Conservation (phyloP, 805 yeast species). For the Yamadazyma kitorensis region DNA sequence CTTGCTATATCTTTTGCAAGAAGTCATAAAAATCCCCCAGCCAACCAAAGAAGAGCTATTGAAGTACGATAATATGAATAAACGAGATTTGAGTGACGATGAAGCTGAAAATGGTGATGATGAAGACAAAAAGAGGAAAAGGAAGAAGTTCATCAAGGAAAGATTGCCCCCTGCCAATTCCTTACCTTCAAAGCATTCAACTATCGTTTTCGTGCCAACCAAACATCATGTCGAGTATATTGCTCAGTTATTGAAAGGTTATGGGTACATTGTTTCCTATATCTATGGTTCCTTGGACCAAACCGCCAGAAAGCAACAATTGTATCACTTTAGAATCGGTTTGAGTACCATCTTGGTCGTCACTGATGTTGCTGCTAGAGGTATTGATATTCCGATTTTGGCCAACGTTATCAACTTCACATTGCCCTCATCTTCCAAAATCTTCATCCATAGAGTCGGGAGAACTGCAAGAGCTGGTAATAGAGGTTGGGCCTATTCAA, state of each 20-base stretch:
- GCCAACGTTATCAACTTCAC: slow-evolving; percentile 93
- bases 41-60: slow-evolving; percentile 68
- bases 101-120: slow-evolving; percentile 45
- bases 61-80: slow-evolving; percentile 48
- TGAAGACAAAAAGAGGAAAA: slow-evolving; percentile 27
- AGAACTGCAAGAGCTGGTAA: slow-evolving; percentile 99
- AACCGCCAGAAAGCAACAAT: slow-evolving; percentile 86
- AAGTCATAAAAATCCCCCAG: slow-evolving; percentile 77
- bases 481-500: slow-evolving; percentile 95
- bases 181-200: slow-evolving; percentile 79
- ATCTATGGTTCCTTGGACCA: slow-evolving; percentile 96
- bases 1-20: slow-evolving; percentile 70
- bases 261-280: slow-evolving; percentile 85
- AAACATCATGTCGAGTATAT: slow-evolving; percentile 97
- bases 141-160: slow-evolving; percentile 46
- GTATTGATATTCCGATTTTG: slow-evolving; percentile 95
- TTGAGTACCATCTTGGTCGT: slow-evolving; percentile 85
- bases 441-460: slow-evolving; percentile 96
- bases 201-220: slow-evolving; percentile 94
- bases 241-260: slow-evolving; percentile 61
- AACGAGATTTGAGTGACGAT: slow-evolving; percentile 52
- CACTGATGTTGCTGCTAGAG: slow-evolving; percentile 98
- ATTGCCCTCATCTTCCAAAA: slow-evolving; percentile 87
- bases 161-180: slow-evolving; percentile 77
- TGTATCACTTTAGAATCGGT: slow-evolving; percentile 82